Base-by-base conservation (phyloP, 371 early-diverging fungal genomes). In the Phascolomyces articulosus region DNA sequence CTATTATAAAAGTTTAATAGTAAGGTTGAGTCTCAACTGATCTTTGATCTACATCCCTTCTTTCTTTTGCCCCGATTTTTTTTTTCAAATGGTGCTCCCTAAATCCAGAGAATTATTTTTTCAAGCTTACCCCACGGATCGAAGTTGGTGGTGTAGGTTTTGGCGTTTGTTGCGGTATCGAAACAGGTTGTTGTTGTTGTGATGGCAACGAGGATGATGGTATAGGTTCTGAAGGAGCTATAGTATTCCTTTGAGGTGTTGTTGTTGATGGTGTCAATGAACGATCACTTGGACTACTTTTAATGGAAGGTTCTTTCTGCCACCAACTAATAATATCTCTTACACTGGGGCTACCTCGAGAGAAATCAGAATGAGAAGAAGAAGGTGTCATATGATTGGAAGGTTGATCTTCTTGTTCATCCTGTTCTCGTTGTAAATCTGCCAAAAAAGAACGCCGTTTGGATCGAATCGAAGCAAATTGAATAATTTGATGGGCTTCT, bases 291-390 rank as follows among this genome's bases (percentile, higher is more conserved):
- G 27, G 34, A 40, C 57, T 57, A 16, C 57, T 57, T 40, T 40
- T 31, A 40, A 57, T 16, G 9, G 57, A 57, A 18, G 64, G 44
- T 26, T 58, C 64, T 38, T 64, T 56, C 16, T 64, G 64, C 64
- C 64, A 64, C 64, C 64, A 64, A 34, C 57, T 31, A n/a, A 63
- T 48, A 28, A 64, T 64, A 58, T 64, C 64, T 20, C 29, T 58
- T 20, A 57, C 57, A 23, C 57, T 57, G 4, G 51, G 51, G 40
- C 38, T 40, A 57, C 23, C 38, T 16, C 57, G 57, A 20, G 57
- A 40, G 4, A 57, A 40, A 40, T 40, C 40, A 20, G 51, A 51
- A 51, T 51, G 11, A 11, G 51, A 51, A 10, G 51, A 51, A 13
- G 51, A 51, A 23, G 51, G 23, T 28, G 51, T 24, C 4, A 4